A percentile compares a stretch with the other conserved stretches of the same genome.
Evolutionary conservation across 305 asterid species (phyloP).

Genomic region (Euphrasia arctica): DNA sequence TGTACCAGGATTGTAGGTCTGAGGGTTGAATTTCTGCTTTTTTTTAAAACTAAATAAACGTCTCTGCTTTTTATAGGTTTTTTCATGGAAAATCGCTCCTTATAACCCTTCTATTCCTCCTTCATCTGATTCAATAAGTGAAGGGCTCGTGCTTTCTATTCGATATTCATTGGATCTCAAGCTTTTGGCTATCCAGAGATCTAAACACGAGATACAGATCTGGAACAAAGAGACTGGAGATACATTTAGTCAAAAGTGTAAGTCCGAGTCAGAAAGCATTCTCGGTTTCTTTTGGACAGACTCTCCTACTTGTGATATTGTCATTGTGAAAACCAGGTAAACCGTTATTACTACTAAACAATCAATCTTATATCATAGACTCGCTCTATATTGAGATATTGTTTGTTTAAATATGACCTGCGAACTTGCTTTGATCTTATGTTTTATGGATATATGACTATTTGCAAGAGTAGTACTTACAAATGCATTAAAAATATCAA

Average conservation of each 20-base stretch:
- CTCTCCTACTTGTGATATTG: conserved; percentile 69
- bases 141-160: conserved; percentile 76
- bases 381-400: background rate
- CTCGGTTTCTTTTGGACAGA: conserved; percentile 97
- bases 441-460: conserved; percentile 2
- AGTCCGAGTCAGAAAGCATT: conserved; percentile 70
- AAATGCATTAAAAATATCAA: background rate
- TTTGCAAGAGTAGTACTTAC: background rate
- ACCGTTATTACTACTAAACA: background rate
- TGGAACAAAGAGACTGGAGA: conserved; percentile 72
- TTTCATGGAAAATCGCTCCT: conserved; percentile 82
- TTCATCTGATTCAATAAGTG: conserved; percentile 64
- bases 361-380: background rate
- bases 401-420: background rate
- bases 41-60: conserved; percentile 22
- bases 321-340: conserved; percentile 88
- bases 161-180: conserved; percentile 83
- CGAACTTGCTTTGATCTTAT: conserved; percentile 9
- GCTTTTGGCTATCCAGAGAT: conserved; percentile 88
- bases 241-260: conserved; percentile 59
- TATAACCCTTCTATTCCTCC: conserved; percentile 64
- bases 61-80: conserved; percentile 42
- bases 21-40: conserved; percentile 14
- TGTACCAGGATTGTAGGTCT: conserved; percentile 3
- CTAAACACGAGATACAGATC: conserved; percentile 72